A percentile compares a stretch with the other conserved stretches of the same genome.
Evolutionary conservation across 768 basidiomycete species (phyloP).

Genomic region (Hydnomerulius pinastri): DNA sequence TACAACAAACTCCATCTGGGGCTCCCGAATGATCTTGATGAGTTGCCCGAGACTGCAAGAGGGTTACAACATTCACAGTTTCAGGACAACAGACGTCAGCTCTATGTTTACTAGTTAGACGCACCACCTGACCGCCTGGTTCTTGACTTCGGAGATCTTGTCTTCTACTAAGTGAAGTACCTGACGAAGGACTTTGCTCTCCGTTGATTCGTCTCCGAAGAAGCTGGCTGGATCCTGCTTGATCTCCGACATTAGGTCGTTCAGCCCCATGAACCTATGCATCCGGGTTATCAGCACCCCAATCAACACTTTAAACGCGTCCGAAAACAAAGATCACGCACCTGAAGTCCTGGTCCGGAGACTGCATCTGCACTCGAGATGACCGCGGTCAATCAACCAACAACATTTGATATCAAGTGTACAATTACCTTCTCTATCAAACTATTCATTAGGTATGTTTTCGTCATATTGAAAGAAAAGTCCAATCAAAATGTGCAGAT

Average conservation of each 20-base stretch:
- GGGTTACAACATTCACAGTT: neutral
- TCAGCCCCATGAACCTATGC: slow-evolving; percentile 93
- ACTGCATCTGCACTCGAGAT: slow-evolving; percentile 67
- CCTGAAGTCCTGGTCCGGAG: slow-evolving; percentile 90
- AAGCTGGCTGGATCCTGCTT: slow-evolving; percentile 75
- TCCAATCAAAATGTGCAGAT: neutral
- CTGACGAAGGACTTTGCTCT: slow-evolving; percentile 81
- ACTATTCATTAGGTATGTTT: slow-evolving; percentile 82
- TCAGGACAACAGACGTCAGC: slow-evolving; percentile 2
- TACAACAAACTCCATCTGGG: slow-evolving; percentile 82
- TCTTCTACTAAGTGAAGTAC: slow-evolving; percentile 89
- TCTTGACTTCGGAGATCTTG: slow-evolving; percentile 97
- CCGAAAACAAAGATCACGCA: slow-evolving; percentile 33
- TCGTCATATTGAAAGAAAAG: slow-evolving; percentile 61
- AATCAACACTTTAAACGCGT: slow-evolving; percentile 19
- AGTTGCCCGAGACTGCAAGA: slow-evolving; percentile 76
- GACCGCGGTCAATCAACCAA: slow-evolving; percentile 1
- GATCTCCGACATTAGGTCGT: slow-evolving; percentile 90
- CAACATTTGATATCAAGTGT: neutral
- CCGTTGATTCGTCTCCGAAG: slow-evolving; percentile 80
- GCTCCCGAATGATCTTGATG: slow-evolving; percentile 84
- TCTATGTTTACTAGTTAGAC: slow-evolving; percentile 17
- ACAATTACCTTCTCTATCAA: slow-evolving; percentile 73
- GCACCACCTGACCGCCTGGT: slow-evolving; percentile 94
- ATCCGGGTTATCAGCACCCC: slow-evolving; percentile 11